Evolutionary conservation across 1,139 yeast genomes (phyloP).

Genomic region (Pichia sp.): DNA sequence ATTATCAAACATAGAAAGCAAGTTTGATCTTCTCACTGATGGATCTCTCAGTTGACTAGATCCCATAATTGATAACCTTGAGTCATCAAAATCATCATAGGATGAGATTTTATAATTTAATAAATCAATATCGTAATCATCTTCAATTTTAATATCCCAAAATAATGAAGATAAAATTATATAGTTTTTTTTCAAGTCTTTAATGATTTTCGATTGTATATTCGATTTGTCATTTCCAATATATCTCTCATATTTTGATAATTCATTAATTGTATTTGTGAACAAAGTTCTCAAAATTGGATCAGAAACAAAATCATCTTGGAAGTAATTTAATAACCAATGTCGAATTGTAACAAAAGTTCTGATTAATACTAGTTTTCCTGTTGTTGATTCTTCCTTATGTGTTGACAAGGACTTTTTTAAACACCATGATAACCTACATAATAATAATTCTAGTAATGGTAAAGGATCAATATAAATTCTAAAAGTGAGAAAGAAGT

Average conservation of each 20-base stretch:
- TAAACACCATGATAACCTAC: constrained; percentile 71
- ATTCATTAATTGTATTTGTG: constrained; percentile 43
- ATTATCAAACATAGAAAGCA: constrained; percentile 46
- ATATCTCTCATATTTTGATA: constrained; percentile 24
- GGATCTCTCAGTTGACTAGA: constrained; percentile 41
- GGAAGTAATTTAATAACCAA: constrained; percentile 77
- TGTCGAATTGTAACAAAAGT: constrained; percentile 85
- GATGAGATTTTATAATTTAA: constrained; percentile 21
- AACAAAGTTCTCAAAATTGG: constrained; percentile 42
- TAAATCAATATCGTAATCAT: constrained; percentile 33
- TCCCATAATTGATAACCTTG: constrained; percentile 29
- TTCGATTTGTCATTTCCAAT: constrained; percentile 24
- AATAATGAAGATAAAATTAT: constrained; percentile 30
- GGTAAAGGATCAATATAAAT: constrained; percentile 54
- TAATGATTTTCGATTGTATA: constrained; percentile 37
- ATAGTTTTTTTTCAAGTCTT: constrained; percentile 40
- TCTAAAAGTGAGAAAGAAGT: constrained; percentile 80
- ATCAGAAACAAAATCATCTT: constrained; percentile 58
- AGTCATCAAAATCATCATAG: constrained; percentile 24
- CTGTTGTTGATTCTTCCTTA: constrained; percentile 41
- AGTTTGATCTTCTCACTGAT: constrained; percentile 48
- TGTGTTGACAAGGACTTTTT: constrained; percentile 28
- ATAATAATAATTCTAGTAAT: constrained; percentile 54
- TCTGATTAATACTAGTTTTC: constrained; percentile 68
- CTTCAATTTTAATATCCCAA: constrained; percentile 40